phyloP scores from a whole-genome alignment of 1,284 basidiomycete genomes.

The Sanghuangporus weigelae region DNA sequence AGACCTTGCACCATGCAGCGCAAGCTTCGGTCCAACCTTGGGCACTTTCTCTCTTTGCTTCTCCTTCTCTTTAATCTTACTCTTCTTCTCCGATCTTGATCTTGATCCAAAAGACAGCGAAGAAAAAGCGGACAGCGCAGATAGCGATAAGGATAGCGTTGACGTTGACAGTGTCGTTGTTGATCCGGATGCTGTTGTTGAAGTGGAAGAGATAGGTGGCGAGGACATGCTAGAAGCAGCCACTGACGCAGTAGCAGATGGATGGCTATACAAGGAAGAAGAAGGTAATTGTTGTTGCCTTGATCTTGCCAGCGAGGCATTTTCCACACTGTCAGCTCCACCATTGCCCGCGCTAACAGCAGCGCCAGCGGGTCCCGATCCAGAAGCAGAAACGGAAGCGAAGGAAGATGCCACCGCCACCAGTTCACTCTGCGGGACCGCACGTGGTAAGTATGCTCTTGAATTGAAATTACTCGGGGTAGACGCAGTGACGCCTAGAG shows the following conservation, averaged over 20 bases:
- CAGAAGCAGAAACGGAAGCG: not conserved
- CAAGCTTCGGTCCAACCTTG: conserved; percentile 4
- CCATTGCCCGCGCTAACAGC: not conserved
- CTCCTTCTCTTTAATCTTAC: not conserved
- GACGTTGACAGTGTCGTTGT: not conserved
- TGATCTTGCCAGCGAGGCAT: not conserved
- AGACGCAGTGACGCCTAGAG: not conserved
- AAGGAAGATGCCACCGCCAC: not conserved
- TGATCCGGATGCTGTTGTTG: not conserved
- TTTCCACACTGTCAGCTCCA: not conserved
- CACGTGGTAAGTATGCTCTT: not conserved
- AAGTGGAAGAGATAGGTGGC: not conserved
- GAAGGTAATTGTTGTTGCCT: not conserved
- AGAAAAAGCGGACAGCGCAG: not conserved
- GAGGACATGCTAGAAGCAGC: not conserved
- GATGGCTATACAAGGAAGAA: not conserved
- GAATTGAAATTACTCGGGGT: not conserved
- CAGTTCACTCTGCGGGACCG: not conserved
- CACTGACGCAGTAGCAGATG: not conserved
- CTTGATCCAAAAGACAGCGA: not conserved
- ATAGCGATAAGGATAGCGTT: not conserved
- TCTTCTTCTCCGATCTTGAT: not conserved
- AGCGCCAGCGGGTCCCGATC: not conserved
- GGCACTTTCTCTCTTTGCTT: conserved; percentile 22
- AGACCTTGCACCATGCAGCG: conserved; percentile 21